Conservation (phyloP, 116 monocot genomes). For the Dioscorea cayenensis region DNA sequence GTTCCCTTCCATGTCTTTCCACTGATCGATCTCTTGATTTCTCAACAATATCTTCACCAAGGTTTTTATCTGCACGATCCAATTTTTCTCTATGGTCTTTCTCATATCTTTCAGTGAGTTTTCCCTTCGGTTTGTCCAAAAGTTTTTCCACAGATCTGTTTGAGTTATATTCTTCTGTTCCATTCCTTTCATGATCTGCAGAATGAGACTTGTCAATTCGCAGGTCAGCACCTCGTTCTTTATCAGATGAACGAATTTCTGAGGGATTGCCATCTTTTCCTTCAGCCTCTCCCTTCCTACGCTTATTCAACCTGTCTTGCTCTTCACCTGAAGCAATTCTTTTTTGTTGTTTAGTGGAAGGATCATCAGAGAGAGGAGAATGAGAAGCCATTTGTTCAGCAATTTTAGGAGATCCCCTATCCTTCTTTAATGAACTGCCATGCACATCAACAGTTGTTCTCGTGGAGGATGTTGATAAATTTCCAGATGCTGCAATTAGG, state of each 20-base stretch:
- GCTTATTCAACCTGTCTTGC: conserved; percentile 66
- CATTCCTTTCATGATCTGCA: conserved; percentile 51
- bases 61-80: conserved; percentile 59
- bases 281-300: conserved; percentile 67
- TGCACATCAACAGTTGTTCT: conserved; percentile 18
- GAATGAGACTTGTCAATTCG: conserved; percentile 30
- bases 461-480: conserved; percentile 18
- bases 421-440: conserved; percentile 23
- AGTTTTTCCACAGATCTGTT: conserved; percentile 40
- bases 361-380: conserved; percentile 35
- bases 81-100: conserved; percentile 65
- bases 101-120: conserved; percentile 59
- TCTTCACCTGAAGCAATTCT: conserved; percentile 50
- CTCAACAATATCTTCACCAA: conserved; percentile 53
- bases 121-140: conserved; percentile 64
- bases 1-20: conserved; percentile 78
- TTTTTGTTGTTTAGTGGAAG: conserved; percentile 46
- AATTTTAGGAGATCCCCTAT: conserved; percentile 25
- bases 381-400: conserved; percentile 23
- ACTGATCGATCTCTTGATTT: conserved; percentile 75
- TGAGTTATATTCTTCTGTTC: conserved; percentile 40
- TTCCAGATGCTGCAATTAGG: conserved; percentile 18
- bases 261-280: conserved; percentile 34
- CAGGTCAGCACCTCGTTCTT: conserved; percentile 24
- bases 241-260: conserved; percentile 25